phyloP scores from a whole-genome alignment of 305 asterid species.

The Fraxinus greggii region DNA sequence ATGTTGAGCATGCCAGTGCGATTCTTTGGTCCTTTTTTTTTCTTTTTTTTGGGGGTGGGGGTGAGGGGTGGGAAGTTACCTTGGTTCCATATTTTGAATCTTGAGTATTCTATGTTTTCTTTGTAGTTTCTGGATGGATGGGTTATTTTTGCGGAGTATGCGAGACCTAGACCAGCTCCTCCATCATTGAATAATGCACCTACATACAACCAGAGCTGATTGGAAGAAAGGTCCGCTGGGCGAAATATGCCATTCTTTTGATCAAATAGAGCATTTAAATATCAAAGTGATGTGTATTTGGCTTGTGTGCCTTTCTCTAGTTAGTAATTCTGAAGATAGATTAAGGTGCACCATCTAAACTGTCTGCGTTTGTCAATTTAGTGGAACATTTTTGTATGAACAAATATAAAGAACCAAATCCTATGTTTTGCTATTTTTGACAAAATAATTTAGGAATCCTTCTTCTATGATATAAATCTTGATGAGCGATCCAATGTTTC shows the following conservation, averaged over 20 bases:
- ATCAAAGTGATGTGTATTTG: not conserved
- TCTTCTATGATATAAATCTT: not conserved
- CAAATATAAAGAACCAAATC: not conserved
- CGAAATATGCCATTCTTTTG: not conserved
- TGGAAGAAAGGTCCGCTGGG: not conserved
- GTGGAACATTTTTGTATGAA: not conserved
- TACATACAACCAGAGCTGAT: not conserved
- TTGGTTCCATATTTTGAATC: not conserved
- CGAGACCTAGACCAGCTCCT: slow-evolving; percentile 38
- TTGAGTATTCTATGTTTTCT: not conserved
- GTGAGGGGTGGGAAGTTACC: not conserved
- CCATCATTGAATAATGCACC: slow-evolving; percentile 16
- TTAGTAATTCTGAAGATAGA: not conserved
- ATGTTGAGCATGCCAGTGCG: not conserved
- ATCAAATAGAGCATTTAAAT: not conserved
- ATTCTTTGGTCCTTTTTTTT: not conserved
- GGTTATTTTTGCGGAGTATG: slow-evolving; percentile 50
- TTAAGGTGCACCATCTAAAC: not conserved
- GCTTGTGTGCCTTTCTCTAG: not conserved
- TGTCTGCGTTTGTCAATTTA: not conserved
- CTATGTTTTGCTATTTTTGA: not conserved
- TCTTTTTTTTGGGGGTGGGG: not conserved
- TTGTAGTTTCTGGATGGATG: slow-evolving; percentile 49
- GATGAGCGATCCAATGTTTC: not conserved
- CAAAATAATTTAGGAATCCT: not conserved